Percentiles rank a stretch among this genome's conserved stretches.
Evolutionary conservation across 805 yeast species (phyloP).

Genomic region (Metschnikowia gelsemii): DNA sequence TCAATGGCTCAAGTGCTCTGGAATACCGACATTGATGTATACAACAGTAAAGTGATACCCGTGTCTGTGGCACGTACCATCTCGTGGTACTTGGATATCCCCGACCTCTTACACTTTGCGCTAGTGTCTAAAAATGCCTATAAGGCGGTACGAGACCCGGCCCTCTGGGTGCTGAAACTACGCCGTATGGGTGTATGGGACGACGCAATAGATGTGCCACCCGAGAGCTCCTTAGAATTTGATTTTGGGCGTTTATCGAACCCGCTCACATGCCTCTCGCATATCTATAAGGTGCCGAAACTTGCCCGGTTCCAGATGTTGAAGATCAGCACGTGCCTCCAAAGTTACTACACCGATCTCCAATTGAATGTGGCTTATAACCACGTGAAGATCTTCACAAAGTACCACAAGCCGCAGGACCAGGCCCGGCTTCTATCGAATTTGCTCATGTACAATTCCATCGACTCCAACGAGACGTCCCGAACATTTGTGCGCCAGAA

Average conservation of each 20-base stretch:
- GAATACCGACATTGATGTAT: constrained; percentile 47
- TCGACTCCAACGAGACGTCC: constrained; percentile 32
- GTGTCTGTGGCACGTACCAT: constrained; percentile 37
- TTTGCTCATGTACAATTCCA: constrained; percentile 38
- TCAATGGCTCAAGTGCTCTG: constrained; percentile 47
- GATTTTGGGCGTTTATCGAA: constrained; percentile 18
- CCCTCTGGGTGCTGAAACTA: constrained; percentile 39
- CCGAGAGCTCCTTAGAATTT: constrained; percentile 4
- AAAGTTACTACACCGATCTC: constrained; percentile 48
- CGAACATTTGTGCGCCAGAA: constrained; percentile 37
- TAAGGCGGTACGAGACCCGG: constrained; percentile 38
- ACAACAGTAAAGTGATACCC: constrained; percentile 38
- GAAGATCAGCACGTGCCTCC: constrained; percentile 38
- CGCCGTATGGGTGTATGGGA: constrained; percentile 41
- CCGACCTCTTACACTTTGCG: constrained; percentile 40
- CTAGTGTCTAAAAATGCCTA: constrained; percentile 39
- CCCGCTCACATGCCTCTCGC: constrained; percentile 39
- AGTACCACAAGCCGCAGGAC: constrained; percentile 49
- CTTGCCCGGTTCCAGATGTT: constrained; percentile 41
- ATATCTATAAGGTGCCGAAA: constrained; percentile 24
- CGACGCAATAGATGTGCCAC: constrained; percentile 14
- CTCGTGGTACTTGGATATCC: constrained; percentile 33
- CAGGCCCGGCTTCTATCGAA: constrained; percentile 48
- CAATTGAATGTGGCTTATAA: constrained; percentile 40
- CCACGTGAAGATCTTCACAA: constrained; percentile 46